Base-by-base conservation (phyloP, 495 filamentous ascomycete species). In the Annulohypoxylon maeteangense region DNA sequence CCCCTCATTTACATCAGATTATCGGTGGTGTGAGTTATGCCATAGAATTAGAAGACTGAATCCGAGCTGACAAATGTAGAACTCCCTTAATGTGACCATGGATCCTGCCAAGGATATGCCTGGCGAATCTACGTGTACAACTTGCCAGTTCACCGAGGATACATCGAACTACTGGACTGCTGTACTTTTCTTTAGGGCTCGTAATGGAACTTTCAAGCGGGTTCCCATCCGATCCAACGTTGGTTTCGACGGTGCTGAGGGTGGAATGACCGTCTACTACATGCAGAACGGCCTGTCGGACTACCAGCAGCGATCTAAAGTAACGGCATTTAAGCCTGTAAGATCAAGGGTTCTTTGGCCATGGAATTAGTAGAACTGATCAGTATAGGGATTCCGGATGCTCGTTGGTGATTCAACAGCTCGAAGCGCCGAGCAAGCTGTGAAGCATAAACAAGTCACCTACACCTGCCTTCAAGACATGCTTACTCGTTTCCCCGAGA, bases 111-210 rank as follows among this genome's bases (percentile, higher is more conserved):
- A 75, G 36, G 76, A 79, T 23, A 73, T 78, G 69, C 58, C 78
- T 3, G 59, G 60, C 44, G 67, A 67, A 42, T 75, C 74, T 2
- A 68, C 62, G 36, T 78, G 77, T 55, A 78, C 76, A 1, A 76
- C 67, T 10, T 79, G 76, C 55, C 76, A 74, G 54, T 79, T 76
- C 70, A 72, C 70, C 11, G 76, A 79, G 29, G 77, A 79, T 34
- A 76, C 76, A 11, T 79, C 77, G 10, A 81, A 81, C 74, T 81
- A 82, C 62, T 81, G 79, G 79, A 81, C 79, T 1, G 79, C 80
- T 2, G 68, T 76, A 7, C 74, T 82, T 42, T 82, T 78, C 75
- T 82, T 80, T 71, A 70, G 70, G 14, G 76, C 79, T 10, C 72
- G 75, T 0, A 81, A 82, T 54, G 78, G 78, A 23, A 79, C 78